Evolutionary conservation across 2,329 filamentous ascomycete genomes (phyloP).

Genomic region (Neofusicoccum sp.): DNA sequence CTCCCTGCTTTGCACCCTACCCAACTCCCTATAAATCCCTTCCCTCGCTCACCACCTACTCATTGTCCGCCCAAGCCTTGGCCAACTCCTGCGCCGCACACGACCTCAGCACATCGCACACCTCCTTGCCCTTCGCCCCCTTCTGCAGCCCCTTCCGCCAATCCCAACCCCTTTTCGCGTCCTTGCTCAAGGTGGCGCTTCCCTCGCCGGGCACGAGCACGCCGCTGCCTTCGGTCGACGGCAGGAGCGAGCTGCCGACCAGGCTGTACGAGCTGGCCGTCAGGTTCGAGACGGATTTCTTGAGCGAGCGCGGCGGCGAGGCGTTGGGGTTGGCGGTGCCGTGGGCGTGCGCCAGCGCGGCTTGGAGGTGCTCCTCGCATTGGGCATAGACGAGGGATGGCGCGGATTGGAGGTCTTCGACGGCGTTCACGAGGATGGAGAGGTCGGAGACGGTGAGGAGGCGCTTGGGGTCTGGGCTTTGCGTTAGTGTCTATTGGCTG

Average conservation of each 20-base stretch:
- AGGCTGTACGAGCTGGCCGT: conserved; percentile 60
- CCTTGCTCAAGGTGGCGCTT: conserved; percentile 15
- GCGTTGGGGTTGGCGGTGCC: conserved; percentile 19
- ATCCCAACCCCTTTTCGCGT: conserved; percentile 66
- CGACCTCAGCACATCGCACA: conserved; percentile 70
- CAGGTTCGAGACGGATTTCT: conserved; percentile 54
- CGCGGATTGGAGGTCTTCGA: conserved; percentile 78
- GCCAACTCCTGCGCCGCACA: conserved; percentile 74
- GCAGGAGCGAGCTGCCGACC: conserved; percentile 69
- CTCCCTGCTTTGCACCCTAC: neutral
- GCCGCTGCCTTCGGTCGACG: conserved; percentile 46
- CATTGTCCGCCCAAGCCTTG: conserved; percentile 64
- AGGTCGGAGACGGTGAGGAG: conserved; percentile 71
- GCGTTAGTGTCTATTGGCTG: conserved; percentile 25
- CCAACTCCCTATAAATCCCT: neutral
- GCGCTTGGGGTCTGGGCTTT: conserved; percentile 44
- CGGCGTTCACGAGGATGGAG: conserved; percentile 70
- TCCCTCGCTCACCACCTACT: neutral
- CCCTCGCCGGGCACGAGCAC: conserved; percentile 42
- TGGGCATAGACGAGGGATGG: conserved; percentile 68
- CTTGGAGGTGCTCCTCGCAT: conserved; percentile 74
- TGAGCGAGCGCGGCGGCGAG: conserved; percentile 45
- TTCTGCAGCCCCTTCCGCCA: conserved; percentile 62
- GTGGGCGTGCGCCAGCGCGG: conserved; percentile 69
- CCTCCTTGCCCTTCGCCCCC: conserved; percentile 62